A percentile compares a stretch with the other conserved stretches of the same genome.
These are phyloP conservation scores for Phytophthora brassicae DNA, from an alignment of 352 stramenopile genomes.

Conservation along the genomic window DNA sequence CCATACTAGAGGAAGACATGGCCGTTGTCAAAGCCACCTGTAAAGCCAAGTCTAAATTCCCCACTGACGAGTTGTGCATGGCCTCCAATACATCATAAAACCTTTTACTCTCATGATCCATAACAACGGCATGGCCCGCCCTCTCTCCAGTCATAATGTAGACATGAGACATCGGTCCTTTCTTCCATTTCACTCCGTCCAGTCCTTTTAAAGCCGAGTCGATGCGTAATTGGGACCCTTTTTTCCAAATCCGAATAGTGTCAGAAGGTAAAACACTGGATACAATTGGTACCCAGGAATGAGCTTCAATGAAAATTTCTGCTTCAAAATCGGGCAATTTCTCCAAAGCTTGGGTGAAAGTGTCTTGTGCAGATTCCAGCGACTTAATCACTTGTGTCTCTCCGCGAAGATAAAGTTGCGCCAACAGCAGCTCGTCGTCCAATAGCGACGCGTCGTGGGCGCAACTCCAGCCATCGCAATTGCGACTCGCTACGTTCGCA, in stretches of 20 bases:
- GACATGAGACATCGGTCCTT: constrained; percentile 70
- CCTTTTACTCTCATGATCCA: constrained; percentile 58
- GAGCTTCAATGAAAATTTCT: constrained; percentile 77
- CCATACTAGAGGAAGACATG: constrained; percentile 60
- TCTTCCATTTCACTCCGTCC: constrained; percentile 77
- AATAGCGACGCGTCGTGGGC: constrained; percentile 72
- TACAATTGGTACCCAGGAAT: constrained; percentile 82
- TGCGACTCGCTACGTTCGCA: constrained; percentile 36
- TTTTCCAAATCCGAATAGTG: constrained; percentile 73
- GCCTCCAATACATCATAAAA: constrained; percentile 72
- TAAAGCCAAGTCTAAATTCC: constrained; percentile 73
- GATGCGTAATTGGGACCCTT: constrained; percentile 62
- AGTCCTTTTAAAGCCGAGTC: constrained; percentile 77
- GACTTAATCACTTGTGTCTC: constrained; percentile 65
- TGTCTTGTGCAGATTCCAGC: constrained; percentile 49
- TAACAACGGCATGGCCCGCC: constrained; percentile 51
- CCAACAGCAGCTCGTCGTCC: constrained; percentile 76
- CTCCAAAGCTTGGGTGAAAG: constrained; percentile 64
- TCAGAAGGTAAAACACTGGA: constrained; percentile 79
- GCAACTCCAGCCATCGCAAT: constrained; percentile 68
- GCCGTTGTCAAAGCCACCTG: constrained; percentile 74
- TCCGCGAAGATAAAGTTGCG: constrained; percentile 58
- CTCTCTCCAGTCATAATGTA: constrained; percentile 48
- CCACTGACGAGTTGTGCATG: constrained; percentile 52
- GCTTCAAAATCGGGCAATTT: constrained; percentile 76